phyloP scores from a whole-genome alignment of 1,284 basidiomycete genomes.

The Cystobasidium pallidum region DNA sequence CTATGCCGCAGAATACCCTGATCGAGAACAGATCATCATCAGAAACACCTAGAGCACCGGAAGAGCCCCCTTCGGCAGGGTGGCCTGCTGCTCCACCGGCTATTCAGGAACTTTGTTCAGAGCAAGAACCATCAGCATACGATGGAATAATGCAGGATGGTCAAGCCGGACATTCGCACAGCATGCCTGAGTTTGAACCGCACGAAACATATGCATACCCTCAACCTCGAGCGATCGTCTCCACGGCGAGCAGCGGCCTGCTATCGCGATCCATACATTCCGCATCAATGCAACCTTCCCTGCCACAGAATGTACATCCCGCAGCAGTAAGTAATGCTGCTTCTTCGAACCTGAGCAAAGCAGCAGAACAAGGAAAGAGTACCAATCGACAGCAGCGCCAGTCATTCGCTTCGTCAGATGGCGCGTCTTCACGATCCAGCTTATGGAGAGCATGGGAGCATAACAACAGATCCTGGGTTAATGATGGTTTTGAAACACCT shows the following conservation, averaged over 20 bases:
- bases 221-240: slow-evolving; percentile 7
- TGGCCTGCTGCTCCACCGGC: neutral
- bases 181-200: neutral
- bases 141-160: neutral
- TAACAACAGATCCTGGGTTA: slow-evolving; percentile 19
- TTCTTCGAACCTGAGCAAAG: slow-evolving; percentile 2
- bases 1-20: slow-evolving; percentile 8
- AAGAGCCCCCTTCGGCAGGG: neutral
- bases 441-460: slow-evolving; percentile 26
- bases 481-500: slow-evolving; percentile 27
- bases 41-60: neutral
- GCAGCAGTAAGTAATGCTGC: neutral
- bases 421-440: slow-evolving; percentile 27
- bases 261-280: neutral
- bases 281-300: neutral
- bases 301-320: neutral
- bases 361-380: neutral
- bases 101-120: neutral
- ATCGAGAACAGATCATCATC: neutral
- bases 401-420: slow-evolving; percentile 18
- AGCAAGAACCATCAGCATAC: neutral
- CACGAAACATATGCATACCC: slow-evolving; percentile 1
- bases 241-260: neutral
- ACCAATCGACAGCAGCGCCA: neutral
- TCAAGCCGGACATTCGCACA: neutral